These are phyloP conservation scores for Calvatia gigantea DNA, from an alignment of 768 basidiomycete species.

Conservation along the genomic window DNA sequence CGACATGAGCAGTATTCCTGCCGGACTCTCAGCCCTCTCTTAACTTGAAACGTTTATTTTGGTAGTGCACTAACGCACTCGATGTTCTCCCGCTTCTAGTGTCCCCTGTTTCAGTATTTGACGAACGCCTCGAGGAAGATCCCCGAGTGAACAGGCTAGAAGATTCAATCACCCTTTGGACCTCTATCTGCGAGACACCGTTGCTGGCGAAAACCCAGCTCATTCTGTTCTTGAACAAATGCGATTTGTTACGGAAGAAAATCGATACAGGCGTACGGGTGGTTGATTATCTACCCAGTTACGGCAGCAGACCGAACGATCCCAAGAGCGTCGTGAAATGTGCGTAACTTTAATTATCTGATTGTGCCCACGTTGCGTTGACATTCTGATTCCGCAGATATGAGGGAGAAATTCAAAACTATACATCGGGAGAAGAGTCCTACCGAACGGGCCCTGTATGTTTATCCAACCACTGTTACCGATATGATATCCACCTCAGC, in stretches of 20 bases:
- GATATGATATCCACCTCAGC: conserved; percentile 32
- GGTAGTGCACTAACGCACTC: background rate
- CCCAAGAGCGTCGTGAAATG: conserved; percentile 59
- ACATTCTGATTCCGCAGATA: conserved; percentile 35
- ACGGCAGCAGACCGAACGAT: conserved; percentile 69
- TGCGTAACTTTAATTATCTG: conserved; percentile 30
- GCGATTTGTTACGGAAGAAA: conserved; percentile 66
- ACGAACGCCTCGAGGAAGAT: conserved; percentile 72
- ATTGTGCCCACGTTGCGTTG: background rate
- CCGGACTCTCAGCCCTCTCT: background rate
- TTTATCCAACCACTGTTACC: conserved; percentile 67
- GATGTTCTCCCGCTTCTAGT: conserved; percentile 28
- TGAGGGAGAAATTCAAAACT: conserved; percentile 67
- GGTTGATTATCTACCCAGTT: conserved; percentile 58
- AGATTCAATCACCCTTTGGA: conserved; percentile 73
- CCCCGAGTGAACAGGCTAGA: conserved; percentile 66
- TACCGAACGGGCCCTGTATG: conserved; percentile 52
- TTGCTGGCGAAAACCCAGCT: conserved; percentile 59
- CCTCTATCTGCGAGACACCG: conserved; percentile 60
- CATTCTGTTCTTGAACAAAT: conserved; percentile 65
- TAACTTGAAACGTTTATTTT: background rate
- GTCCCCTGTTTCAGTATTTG: conserved; percentile 77
- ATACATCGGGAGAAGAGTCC: conserved; percentile 58
- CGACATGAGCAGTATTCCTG: background rate
- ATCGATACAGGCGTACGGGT: conserved; percentile 56